Evolutionary conservation across 148 eudicot species (phyloP).

Genomic region (Rhododendron williamsianum): DNA sequence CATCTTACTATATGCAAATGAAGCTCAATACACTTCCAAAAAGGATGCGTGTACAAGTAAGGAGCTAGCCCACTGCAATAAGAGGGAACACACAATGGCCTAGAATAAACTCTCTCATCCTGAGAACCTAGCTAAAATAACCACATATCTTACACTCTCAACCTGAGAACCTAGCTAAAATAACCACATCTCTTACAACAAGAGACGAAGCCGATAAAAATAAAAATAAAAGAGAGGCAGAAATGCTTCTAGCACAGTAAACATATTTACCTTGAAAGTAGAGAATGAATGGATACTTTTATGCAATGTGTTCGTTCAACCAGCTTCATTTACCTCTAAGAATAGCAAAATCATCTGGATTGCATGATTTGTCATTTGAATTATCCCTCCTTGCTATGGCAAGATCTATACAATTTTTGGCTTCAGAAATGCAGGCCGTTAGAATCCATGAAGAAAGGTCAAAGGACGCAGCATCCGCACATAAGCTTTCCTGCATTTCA

Average conservation of each 20-base stretch:
- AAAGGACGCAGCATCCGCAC: constrained; percentile 97
- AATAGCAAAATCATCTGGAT: constrained; percentile 92
- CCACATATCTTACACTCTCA: not conserved
- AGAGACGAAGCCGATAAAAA: no score
- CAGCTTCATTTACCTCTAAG: constrained; percentile 68
- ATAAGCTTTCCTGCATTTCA: constrained; percentile 71
- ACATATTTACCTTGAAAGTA: not conserved
- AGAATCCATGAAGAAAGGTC: constrained; percentile 71
- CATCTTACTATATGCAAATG: not conserved
- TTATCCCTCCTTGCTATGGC: constrained; percentile 68
- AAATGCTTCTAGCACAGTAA: not conserved
- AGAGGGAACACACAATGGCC: not conserved
- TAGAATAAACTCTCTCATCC: not conserved
- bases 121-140: not conserved
- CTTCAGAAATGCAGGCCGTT: constrained; percentile 90
- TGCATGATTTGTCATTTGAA: constrained; percentile 61
- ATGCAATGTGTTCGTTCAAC: not conserved
- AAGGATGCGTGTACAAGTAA: not conserved
- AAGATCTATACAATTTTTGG: constrained; percentile 76
- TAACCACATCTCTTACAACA: not conserved
- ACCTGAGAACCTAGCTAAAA: not conserved
- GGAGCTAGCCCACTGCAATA: not conserved
- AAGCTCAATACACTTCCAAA: not conserved
- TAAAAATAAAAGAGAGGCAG: not conserved
- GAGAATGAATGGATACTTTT: not conserved